Evolutionary conservation across 2,329 filamentous ascomycete species (phyloP).

Genomic region (Stemphylium lycopersici): DNA sequence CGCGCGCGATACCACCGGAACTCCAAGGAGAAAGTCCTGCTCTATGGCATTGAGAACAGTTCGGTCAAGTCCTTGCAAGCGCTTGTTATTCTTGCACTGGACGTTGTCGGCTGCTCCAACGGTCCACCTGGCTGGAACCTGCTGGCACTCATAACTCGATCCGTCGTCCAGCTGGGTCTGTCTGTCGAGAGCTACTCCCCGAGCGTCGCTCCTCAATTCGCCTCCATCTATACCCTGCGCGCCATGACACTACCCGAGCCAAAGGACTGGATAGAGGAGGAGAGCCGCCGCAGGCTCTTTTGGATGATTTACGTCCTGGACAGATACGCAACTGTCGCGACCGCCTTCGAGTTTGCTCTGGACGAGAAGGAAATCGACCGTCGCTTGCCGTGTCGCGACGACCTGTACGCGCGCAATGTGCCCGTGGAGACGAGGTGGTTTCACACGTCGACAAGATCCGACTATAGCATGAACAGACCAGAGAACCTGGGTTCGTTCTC

Average conservation of each 20-base stretch:
- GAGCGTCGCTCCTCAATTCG: constrained; percentile 76
- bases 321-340: constrained; percentile 86
- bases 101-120: constrained; percentile 84
- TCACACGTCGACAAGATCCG: constrained; percentile 55
- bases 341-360: constrained; percentile 88
- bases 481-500: constrained; percentile 88
- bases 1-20: constrained; percentile 76
- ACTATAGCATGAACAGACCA: constrained; percentile 70
- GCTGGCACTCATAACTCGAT: constrained; percentile 84
- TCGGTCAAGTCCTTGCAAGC: constrained; percentile 88
- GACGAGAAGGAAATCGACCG: constrained; percentile 90
- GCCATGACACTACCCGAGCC: constrained; percentile 85
- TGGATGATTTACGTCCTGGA: constrained; percentile 96
- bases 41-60: constrained; percentile 88
- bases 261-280: constrained; percentile 86
- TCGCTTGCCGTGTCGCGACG: constrained; percentile 83
- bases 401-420: constrained; percentile 82
- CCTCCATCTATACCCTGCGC: constrained; percentile 86
- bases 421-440: constrained; percentile 88
- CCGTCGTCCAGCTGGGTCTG: constrained; percentile 85
- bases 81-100: constrained; percentile 82
- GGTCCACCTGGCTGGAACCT: constrained; percentile 93
- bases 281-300: constrained; percentile 81
- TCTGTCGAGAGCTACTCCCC: constrained; percentile 83
- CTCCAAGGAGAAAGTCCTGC: constrained; percentile 83